Evolutionary conservation across 192 early-diverging fungal species (phyloP), one percentile per base, ranked within the genome.

Genomic region (Umbelopsis ramanniana): DNA sequence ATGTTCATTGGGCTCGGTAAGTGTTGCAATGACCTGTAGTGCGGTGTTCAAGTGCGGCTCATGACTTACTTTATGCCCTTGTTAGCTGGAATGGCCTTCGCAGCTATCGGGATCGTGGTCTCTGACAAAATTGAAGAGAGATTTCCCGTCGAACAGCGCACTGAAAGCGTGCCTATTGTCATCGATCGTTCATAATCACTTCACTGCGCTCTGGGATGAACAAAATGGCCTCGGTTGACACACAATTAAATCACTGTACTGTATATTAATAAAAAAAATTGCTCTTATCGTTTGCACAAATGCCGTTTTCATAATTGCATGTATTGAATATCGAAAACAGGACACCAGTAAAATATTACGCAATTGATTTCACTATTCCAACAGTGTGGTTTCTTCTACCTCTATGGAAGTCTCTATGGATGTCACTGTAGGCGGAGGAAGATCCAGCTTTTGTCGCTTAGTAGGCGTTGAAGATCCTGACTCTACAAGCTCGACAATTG

Each of bases 51-150:
- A 24, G 40, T 4, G 0, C 11, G 40, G 40, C 40, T 43, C 6
- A 6, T 43, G 3, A 46, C 46, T 4, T 15, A 43, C 10, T 29
- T 47, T 15, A 38, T 19, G 38, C 15, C 35, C 8, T 35, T 48
- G 11, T 21, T 23, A 81, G 79, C 72, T 54, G 79, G 79, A 26
- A 81, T 81, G 79, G 79, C 54, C 0, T 81, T 81, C 74, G 75
- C 79, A 57, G 72, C 70, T 14, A 52, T 67, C 7, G 79, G 79
- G 35, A 81, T 81, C 43, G 29, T 74, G 6, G 11, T 77, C 10
- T 76, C 79, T 35, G 79, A 81, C 57, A 68, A 50, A n/a, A 52
- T 81, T 23, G 79, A 81, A 69, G 54, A 60, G n/a, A 29, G 53
- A 24, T 69, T 70, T 21, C 79, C 79, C 33, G 73, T 66, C 11